Conservation (phyloP, 306 rosid genomes). For the Elaeagnus macrophylla region DNA sequence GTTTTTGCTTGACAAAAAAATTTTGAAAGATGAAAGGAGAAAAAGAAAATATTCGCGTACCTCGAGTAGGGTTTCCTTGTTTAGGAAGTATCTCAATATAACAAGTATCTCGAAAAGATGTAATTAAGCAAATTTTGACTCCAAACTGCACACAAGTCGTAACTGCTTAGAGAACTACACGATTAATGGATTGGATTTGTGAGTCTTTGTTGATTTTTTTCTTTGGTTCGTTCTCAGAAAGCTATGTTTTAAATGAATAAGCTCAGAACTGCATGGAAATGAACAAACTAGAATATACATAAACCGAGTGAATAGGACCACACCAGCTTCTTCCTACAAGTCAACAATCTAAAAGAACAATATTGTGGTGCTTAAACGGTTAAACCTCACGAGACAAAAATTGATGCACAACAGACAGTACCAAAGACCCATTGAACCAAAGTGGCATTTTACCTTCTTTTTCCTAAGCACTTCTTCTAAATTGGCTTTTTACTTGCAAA, state of each 20-base stretch:
- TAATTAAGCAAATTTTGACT: conserved; percentile 78
- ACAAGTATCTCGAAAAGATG: conserved; percentile 88
- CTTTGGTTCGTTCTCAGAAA: no score
- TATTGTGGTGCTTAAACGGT: no score
- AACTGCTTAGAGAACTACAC: conserved; percentile 20
- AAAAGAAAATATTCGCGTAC: conserved; percentile 24
- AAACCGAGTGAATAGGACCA: no score
- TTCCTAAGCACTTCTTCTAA: not conserved
- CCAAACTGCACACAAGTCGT: conserved; percentile 46
- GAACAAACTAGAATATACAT: no score
- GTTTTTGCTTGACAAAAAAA: no score
- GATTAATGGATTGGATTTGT: not conserved
- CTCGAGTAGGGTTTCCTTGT: conserved; percentile 49
- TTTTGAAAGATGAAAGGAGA: not conserved
- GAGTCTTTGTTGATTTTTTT: no score
- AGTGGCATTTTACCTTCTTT: not conserved
- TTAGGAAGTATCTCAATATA: conserved; percentile 90
- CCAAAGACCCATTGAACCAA: no score
- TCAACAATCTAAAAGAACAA: no score
- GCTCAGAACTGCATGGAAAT: no score
- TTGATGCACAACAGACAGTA: not conserved
- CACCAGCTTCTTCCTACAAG: no score
- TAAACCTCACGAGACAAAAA: not conserved
- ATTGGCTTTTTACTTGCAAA: no score
- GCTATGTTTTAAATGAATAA: no score